Evolutionary conservation across 2,329 filamentous ascomycete genomes (phyloP).

Genomic region (Atkinsonella hypoxylon): DNA sequence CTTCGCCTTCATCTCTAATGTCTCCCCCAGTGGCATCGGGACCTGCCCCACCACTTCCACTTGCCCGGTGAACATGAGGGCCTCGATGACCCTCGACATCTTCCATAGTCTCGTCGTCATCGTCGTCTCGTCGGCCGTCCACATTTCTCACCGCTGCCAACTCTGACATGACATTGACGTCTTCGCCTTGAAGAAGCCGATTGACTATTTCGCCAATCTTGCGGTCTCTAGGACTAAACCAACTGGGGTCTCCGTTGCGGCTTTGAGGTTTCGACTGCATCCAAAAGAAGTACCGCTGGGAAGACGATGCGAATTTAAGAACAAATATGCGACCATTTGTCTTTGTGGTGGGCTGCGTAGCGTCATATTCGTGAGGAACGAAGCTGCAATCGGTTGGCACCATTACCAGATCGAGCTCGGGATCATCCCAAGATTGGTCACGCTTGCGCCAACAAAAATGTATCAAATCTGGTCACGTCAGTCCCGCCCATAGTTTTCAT

Average conservation of each 20-base stretch:
- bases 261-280: constrained; percentile 81
- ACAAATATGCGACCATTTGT: constrained; percentile 85
- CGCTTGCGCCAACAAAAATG: constrained; percentile 97
- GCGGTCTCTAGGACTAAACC: constrained; percentile 74
- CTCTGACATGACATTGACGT: constrained; percentile 66
- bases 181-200: constrained; percentile 73
- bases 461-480: constrained; percentile 55
- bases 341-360: constrained; percentile 45
- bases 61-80: constrained; percentile 42
- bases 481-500: neutral
- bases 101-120: constrained; percentile 38
- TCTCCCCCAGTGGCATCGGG: constrained; percentile 83
- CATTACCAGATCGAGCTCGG: constrained; percentile 86
- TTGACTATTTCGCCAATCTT: constrained; percentile 86
- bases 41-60: constrained; percentile 69
- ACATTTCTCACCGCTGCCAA: constrained; percentile 50
- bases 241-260: constrained; percentile 54
- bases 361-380: constrained; percentile 58
- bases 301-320: constrained; percentile 87
- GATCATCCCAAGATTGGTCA: constrained; percentile 53
- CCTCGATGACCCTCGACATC: constrained; percentile 58
- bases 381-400: constrained; percentile 84
- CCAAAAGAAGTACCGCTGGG: constrained; percentile 90
- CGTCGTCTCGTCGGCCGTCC: constrained; percentile 40
- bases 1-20: constrained; percentile 78